Percentiles rank a stretch among this genome's conserved stretches.
Evolutionary conservation across 164 flowering plant species (phyloP).

Genomic region (Akebia trifoliata): DNA sequence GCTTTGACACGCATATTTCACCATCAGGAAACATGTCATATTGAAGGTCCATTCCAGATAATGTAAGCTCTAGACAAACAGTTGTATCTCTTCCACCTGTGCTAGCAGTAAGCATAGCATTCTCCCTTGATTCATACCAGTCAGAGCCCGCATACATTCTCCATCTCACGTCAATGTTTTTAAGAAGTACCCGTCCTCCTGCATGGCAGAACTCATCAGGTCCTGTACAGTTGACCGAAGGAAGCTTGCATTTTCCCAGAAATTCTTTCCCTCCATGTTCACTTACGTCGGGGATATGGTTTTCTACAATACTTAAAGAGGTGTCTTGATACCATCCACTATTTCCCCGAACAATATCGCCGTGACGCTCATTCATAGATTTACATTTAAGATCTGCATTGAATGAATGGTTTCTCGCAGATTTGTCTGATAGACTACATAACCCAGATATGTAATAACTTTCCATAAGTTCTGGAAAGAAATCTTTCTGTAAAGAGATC

Average conservation of each 20-base stretch:
- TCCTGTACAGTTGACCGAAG: constrained; percentile 16
- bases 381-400: constrained; percentile 18
- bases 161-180: constrained; percentile 58
- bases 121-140: constrained; percentile 40
- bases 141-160: constrained; percentile 81
- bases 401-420: constrained; percentile 23
- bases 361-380: constrained; percentile 17
- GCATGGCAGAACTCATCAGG: constrained; percentile 31
- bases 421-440: constrained; percentile 39
- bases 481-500: constrained; percentile 26
- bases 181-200: constrained; percentile 53
- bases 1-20: constrained; percentile 55
- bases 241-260: constrained; percentile 17
- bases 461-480: constrained; percentile 63
- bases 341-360: constrained; percentile 26
- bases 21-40: constrained; percentile 68
- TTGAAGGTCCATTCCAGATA: constrained; percentile 52
- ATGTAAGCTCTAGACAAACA: constrained; percentile 58
- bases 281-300: constrained; percentile 51
- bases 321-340: constrained; percentile 72
- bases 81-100: constrained; percentile 49
- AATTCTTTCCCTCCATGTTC: constrained; percentile 17
- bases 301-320: constrained; percentile 58
- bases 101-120: constrained; percentile 14
- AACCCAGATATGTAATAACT: constrained; percentile 62